These are phyloP conservation scores for Ophiostoma perfectum DNA, from an alignment of 2,329 filamentous ascomycete species.

Conservation along the genomic window DNA sequence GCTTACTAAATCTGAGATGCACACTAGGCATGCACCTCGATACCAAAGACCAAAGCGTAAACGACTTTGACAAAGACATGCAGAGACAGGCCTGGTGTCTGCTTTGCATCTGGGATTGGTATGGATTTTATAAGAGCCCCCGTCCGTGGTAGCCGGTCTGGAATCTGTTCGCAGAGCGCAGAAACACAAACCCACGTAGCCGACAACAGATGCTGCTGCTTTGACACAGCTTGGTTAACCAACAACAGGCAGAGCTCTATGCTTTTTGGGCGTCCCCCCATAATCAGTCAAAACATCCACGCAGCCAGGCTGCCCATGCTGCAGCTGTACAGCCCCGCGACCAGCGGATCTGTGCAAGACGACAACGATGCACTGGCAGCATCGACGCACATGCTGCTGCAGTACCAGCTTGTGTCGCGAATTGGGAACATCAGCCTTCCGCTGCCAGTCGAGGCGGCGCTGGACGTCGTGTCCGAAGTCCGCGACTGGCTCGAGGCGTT, in stretches of 20 bases:
- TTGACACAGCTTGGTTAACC: neutral
- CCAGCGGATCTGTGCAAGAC: neutral
- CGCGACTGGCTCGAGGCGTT: neutral
- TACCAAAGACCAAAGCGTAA: constrained; percentile 32
- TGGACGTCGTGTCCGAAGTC: neutral
- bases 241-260: constrained; percentile 37
- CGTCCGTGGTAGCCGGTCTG: too few species aligned
- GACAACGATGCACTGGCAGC: neutral
- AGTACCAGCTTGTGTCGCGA: constrained; percentile 7
- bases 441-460: neutral
- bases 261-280: constrained; percentile 40
- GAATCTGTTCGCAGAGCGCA: too few species aligned
- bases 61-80: constrained; percentile 45
- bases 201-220: too few species aligned
- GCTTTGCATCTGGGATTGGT: constrained; percentile 46
- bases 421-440: neutral
- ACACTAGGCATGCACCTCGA: constrained; percentile 38
- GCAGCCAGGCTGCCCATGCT: constrained; percentile 35
- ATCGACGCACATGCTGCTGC: neutral
- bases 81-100: constrained; percentile 43
- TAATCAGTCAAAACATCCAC: constrained; percentile 39
- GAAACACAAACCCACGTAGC: too few species aligned
- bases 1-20: neutral
- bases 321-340: constrained; percentile 16
- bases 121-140: constrained; percentile 12